Evolutionary conservation across 164 flowering plant species (phyloP), one percentile per base, ranked within the genome.

Genomic region (Tinospora cordifolia): DNA sequence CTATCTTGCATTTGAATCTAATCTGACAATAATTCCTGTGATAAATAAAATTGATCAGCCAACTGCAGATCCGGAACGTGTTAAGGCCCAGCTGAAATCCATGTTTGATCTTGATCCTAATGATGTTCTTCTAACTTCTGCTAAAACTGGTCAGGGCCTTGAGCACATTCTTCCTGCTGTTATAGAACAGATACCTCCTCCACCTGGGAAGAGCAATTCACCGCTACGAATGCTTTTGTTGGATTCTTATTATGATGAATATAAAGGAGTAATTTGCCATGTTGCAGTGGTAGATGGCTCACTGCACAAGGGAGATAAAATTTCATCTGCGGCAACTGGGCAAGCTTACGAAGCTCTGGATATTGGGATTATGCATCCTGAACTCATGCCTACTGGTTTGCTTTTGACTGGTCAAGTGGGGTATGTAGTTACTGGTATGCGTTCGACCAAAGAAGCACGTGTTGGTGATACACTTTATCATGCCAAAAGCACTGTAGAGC

Each of bases 21-120:
- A 89, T 75, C 81, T 94, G 73, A 73, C 93, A 8, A 83, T 94
- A 40, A 79, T 94, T 70, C 99, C 99, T 13, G 75, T 94, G 57
- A 92, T 94, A 57, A 94, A 94, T 75, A 94, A 94, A 78, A 94
- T 94, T 72, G 99, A 94, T 70, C 97, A 90, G 84, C 97, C 98
- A 59, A 89, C 96, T 80, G 99, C 99, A 75, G 97, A 94, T 75
- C 98, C 97, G 10, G 98, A 90, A 39, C 89, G 89, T 30, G 88
- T 94, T n/a, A 89, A 88, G 81, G 90, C 88, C 59, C 99, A 94
- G 77, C 79, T 92, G 41, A 85, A 89, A 66, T 86, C 96, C 68
- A 92, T 92, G 93, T 94, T 94, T 81, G 99, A 92, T 78, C 90
- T 92, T 68, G 86, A 92, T 68, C 90, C 98, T 3, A 74, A 72